Percentiles rank a stretch among this genome's conserved stretches.
phyloP scores from a whole-genome alignment of 2,329 filamentous ascomycete species.

The Tothia fuscella region DNA sequence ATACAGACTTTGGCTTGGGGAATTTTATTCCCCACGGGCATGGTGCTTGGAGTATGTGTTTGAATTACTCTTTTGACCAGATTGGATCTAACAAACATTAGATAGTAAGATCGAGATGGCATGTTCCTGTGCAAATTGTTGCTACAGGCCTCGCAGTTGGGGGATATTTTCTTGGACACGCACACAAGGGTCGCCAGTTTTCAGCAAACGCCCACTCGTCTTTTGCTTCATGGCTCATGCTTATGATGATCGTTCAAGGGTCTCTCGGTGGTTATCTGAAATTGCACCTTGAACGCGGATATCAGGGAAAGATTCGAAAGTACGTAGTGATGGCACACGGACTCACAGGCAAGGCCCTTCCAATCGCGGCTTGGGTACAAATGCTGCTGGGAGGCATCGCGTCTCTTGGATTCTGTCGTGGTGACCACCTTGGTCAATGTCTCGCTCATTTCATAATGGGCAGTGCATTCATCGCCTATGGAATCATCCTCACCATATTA shows the following conservation, averaged over 20 bases:
- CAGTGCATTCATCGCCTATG: constrained; percentile 88
- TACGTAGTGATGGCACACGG: constrained; percentile 64
- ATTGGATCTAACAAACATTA: constrained; percentile 24
- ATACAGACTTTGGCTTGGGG: constrained; percentile 81
- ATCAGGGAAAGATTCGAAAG: constrained; percentile 66
- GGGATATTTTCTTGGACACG: constrained; percentile 84
- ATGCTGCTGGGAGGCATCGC: constrained; percentile 96
- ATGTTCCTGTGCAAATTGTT: constrained; percentile 74
- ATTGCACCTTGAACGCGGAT: constrained; percentile 74
- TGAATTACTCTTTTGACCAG: constrained; percentile 10
- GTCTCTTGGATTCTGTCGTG: constrained; percentile 81
- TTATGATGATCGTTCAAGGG: constrained; percentile 66
- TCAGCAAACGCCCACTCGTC: constrained; percentile 65
- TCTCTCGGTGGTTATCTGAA: constrained; percentile 76
- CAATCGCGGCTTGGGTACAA: constrained; percentile 78
- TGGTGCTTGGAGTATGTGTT: constrained; percentile 74
- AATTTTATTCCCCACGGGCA: constrained; percentile 82
- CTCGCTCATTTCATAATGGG: constrained; percentile 98
- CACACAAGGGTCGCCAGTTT: constrained; percentile 83
- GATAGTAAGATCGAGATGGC: constrained; percentile 86
- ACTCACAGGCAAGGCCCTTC: constrained; percentile 75
- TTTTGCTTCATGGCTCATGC: constrained; percentile 71
- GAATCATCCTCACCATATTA: constrained; percentile 73
- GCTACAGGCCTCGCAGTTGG: constrained; percentile 65
- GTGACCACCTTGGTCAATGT: constrained; percentile 84